Conservation (phyloP, 1,139 yeast species). For the Magnusiomyces sp. region DNA sequence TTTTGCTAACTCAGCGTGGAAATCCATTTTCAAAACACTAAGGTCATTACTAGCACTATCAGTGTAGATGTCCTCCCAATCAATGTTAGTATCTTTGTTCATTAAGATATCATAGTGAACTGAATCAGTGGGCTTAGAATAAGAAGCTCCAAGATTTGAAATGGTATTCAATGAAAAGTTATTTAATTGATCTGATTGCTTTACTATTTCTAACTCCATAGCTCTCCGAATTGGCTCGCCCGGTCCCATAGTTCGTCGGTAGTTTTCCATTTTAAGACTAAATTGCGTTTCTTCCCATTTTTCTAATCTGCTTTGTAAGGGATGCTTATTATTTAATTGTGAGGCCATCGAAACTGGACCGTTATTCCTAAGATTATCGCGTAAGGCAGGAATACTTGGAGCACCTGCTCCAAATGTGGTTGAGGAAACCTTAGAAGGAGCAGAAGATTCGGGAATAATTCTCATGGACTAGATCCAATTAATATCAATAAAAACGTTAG, state of each 20-base stretch:
- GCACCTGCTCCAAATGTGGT: constrained; percentile 24
- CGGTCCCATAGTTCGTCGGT: constrained; percentile 80
- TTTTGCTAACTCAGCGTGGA: constrained; percentile 64
- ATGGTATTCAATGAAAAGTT: constrained; percentile 22
- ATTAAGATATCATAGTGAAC: constrained; percentile 70
- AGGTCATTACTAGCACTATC: constrained; percentile 22
- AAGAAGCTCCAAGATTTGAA: background rate
- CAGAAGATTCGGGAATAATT: constrained; percentile 23
- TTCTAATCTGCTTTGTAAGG: constrained; percentile 64
- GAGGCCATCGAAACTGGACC: constrained; percentile 40
- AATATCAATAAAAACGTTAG: too few species aligned
- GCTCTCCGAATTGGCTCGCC: constrained; percentile 89
- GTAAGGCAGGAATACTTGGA: constrained; percentile 24
- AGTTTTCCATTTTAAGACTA: constrained; percentile 62
- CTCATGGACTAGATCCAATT: constrained; percentile 18
- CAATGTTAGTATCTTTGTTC: constrained; percentile 66
- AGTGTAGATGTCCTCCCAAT: constrained; percentile 89
- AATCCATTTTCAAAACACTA: constrained; percentile 38
- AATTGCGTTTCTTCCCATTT: constrained; percentile 78
- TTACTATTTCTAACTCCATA: constrained; percentile 76
- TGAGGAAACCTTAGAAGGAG: constrained; percentile 19
- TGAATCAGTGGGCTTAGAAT: constrained; percentile 21
- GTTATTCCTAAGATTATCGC: constrained; percentile 24
- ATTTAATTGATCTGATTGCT: constrained; percentile 45
- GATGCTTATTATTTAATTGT: constrained; percentile 75